Evolutionary conservation across 1,139 yeast species (phyloP).

Genomic region (Candida sanyaensis): DNA sequence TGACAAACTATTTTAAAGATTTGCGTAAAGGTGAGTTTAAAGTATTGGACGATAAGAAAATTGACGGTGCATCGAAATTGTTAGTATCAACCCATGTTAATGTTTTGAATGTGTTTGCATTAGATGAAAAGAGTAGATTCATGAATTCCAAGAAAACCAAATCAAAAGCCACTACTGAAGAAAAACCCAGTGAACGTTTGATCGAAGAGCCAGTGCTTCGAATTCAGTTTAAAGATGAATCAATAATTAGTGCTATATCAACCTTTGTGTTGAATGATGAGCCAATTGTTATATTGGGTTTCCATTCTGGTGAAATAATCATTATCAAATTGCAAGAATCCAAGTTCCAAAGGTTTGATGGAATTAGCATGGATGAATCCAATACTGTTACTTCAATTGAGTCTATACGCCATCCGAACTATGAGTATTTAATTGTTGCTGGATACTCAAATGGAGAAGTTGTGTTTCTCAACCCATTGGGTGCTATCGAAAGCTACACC

Average conservation of each 20-base stretch:
- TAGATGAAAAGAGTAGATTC: conserved; percentile 27
- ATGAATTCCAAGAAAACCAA: conserved; percentile 21
- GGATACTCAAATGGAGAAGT: conserved; percentile 48
- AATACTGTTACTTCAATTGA: conserved; percentile 35
- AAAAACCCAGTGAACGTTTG: conserved; percentile 18
- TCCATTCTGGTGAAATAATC: conserved; percentile 37
- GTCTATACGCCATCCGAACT: conserved; percentile 30
- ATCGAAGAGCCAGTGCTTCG: conserved; percentile 39
- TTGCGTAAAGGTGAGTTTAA: conserved; percentile 4
- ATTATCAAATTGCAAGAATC: conserved; percentile 31
- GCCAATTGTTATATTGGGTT: conserved; percentile 36
- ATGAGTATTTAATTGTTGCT: conserved; percentile 35
- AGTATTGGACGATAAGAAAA: conserved; percentile 3
- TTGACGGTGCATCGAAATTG: conserved; percentile 17
- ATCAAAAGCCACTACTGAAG: conserved; percentile 24
- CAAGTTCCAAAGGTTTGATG: conserved; percentile 29
- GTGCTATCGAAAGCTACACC: conserved; percentile 17
- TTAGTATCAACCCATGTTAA: conserved; percentile 38
- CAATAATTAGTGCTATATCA: conserved; percentile 32
- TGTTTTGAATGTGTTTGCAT: conserved; percentile 37
- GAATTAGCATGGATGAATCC: conserved; percentile 12
- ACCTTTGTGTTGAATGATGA: conserved; percentile 24
- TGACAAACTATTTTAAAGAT: conserved; percentile 24
- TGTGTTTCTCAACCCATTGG: conserved; percentile 32
- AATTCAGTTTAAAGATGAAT: conserved; percentile 26